Conservation (phyloP, 2,329 filamentous ascomycete species). For the Didymella pinodella region DNA sequence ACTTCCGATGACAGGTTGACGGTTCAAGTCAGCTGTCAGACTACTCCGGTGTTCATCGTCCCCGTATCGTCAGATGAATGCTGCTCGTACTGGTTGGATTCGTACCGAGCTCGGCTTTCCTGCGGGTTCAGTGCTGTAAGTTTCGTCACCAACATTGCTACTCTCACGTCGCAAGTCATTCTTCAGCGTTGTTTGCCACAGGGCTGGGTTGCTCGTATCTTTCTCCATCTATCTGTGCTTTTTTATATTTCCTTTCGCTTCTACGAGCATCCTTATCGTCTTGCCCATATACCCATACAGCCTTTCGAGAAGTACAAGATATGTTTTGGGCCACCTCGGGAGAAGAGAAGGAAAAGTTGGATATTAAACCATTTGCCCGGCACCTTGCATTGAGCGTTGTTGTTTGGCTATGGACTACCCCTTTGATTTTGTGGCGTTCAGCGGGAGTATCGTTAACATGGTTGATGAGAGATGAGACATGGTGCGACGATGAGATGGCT, state of each 20-base stretch:
- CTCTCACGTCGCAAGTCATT: conserved; percentile 1
- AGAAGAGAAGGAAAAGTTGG: conserved; percentile 16
- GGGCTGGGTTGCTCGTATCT: conserved; percentile 19
- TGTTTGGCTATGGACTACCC: conserved; percentile 10
- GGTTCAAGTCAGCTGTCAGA: neutral
- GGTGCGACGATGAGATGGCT: conserved; percentile 10
- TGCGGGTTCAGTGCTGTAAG: neutral
- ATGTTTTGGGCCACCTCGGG: neutral
- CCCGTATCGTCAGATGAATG: neutral
- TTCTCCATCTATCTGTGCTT: neutral
- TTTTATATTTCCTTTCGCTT: neutral
- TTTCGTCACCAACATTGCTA: neutral
- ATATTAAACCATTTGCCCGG: conserved; percentile 10
- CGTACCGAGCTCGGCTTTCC: neutral
- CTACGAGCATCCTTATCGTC: conserved; percentile 14
- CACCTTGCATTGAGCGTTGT: conserved; percentile 2
- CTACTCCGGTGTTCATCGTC: neutral
- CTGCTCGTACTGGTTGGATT: neutral
- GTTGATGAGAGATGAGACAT: conserved; percentile 4
- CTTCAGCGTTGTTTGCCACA: conserved; percentile 19
- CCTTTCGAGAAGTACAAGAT: conserved; percentile 15
- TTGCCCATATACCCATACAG: conserved; percentile 20
- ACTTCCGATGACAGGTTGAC: neutral
- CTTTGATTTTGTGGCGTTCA: neutral
- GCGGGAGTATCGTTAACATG: conserved; percentile 1